Base-by-base conservation (phyloP, 2,329 filamentous ascomycete genomes). In the Colletotrichum chrysophilum region DNA sequence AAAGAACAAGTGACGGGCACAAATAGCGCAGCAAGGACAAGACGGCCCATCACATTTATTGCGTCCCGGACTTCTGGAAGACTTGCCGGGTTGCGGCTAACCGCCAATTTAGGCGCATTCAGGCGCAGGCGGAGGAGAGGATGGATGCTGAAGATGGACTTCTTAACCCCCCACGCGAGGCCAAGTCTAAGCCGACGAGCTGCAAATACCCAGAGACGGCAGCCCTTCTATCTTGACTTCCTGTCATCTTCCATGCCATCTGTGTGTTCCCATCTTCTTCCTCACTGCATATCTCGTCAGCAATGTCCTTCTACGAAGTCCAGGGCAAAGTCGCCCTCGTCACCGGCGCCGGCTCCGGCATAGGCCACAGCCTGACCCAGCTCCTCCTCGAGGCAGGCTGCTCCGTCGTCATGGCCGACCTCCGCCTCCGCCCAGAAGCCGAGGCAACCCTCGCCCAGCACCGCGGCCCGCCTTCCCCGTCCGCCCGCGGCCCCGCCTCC, bases 381-480 rank as follows among this genome's bases (percentile, higher is more conserved):
- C 32, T 38, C 2, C 26, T 64, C 30, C 60, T 64, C 32, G 32
- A 64, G 21, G 32, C 60, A 38, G 60, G 60, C 32, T 64, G 60
- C 32, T 64, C 60, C n/a, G 60, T 64, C 10, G 16, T 64, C 32
- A 38, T 64, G 60, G 80, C 79, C 36, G 81, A 82, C 58, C 16
- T 82, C 9, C 66, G 32, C 7, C 74, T 82, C 4, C 77, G 78
- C 3, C 78, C 79, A 7, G 79, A 80, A 70, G 79, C 81, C 21
- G 74, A 80, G 55, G 68, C 21, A 2, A 77, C 79, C 5, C 4
- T 79, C 13, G 58, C 71, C 21, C 70, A 76, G 65, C 72, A 75
- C 34, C 71, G 75, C 18, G 65, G 71, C 21, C 70, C 76, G 43
- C n/a, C 43, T 2, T 21, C 43, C 10, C n/a, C 10, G 0, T 5